These are phyloP conservation scores for Colletotrichum sublineola DNA, from an alignment of 2,329 filamentous ascomycete genomes.

Conservation along the genomic window DNA sequence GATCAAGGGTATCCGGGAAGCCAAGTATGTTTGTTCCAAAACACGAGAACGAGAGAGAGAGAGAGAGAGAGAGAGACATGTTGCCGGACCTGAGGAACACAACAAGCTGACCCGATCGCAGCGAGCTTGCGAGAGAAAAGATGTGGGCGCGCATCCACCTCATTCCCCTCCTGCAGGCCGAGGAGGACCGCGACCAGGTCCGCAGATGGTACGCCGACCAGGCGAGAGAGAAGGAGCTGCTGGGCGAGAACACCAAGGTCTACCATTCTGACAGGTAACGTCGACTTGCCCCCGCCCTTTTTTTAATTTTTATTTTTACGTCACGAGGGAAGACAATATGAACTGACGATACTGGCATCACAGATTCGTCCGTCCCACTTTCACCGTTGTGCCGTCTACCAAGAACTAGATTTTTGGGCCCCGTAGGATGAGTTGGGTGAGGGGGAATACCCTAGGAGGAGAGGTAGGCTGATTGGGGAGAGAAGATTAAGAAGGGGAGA, in stretches of 20 bases:
- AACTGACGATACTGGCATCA: conserved; percentile 3
- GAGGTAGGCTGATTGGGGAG: no score
- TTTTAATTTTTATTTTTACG: not conserved
- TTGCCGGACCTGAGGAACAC: no score
- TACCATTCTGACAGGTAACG: conserved; percentile 91
- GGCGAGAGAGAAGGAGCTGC: conserved; percentile 88
- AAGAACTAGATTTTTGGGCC: conserved; percentile 59
- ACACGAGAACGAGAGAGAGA: not conserved
- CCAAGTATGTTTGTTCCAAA: conserved; percentile 75
- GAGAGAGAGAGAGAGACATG: not conserved
- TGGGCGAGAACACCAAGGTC: conserved; percentile 85
- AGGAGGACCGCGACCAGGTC: conserved; percentile 96
- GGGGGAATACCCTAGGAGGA: not conserved
- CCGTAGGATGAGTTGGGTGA: no score
- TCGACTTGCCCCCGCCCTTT: conserved; percentile 3
- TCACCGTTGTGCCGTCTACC: conserved; percentile 76
- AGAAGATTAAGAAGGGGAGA: no score
- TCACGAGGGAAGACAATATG: not conserved
- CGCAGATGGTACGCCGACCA: conserved; percentile 88
- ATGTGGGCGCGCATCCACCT: conserved; percentile 98
- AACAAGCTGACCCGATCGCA: conserved; percentile 53
- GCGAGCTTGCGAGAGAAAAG: conserved; percentile 95
- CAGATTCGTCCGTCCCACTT: conserved; percentile 87
- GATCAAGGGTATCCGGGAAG: conserved; percentile 86
- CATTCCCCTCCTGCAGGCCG: conserved; percentile 92